phyloP scores from a whole-genome alignment of 768 basidiomycete species.

The Leucosporidium scottii region DNA sequence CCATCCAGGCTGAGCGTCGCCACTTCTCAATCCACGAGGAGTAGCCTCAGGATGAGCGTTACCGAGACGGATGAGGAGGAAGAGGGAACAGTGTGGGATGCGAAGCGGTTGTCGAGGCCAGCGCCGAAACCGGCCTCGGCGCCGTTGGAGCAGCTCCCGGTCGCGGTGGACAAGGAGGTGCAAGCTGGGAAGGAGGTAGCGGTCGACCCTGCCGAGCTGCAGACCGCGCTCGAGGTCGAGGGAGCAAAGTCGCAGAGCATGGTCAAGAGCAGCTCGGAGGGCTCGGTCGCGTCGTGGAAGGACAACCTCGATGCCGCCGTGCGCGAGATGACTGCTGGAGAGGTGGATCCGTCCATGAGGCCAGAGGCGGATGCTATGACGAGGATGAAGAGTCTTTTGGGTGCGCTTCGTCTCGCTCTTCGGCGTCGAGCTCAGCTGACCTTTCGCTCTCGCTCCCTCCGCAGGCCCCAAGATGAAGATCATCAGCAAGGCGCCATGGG shows the following conservation, averaged over 20 bases:
- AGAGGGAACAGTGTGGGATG: neutral
- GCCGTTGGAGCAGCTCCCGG: neutral
- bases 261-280: slow-evolving; percentile 2
- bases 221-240: too few species aligned
- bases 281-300: slow-evolving; percentile 19
- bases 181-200: neutral
- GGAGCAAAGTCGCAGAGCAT: neutral
- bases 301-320: slow-evolving; percentile 10
- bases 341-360: slow-evolving; percentile 4
- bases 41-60: neutral
- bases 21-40: neutral
- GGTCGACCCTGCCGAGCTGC: neutral
- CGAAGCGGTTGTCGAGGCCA: neutral
- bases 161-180: neutral
- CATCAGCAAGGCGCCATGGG: slow-evolving; percentile 26
- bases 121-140: neutral
- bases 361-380: slow-evolving; percentile 22
- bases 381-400: slow-evolving; percentile 27
- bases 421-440: neutral
- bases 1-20: neutral
- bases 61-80: neutral
- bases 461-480: slow-evolving; percentile 15
- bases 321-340: slow-evolving; percentile 1
- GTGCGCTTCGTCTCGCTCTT: neutral
- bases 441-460: neutral